Base-by-base conservation (phyloP, 2,329 filamentous ascomycete genomes). In the Hypoxylon sp. region DNA sequence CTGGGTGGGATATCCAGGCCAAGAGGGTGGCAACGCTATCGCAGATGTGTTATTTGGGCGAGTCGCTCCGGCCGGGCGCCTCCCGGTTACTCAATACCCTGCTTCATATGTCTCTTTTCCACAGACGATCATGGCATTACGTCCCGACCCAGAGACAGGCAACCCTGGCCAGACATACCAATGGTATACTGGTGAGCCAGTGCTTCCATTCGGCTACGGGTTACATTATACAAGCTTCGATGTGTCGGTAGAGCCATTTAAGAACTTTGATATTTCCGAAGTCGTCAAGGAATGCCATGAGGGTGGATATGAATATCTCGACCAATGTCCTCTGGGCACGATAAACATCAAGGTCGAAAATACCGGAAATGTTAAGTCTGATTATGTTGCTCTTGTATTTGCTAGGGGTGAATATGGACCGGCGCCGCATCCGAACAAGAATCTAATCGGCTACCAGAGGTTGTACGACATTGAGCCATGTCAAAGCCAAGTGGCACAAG, bases 1-100 rank as follows among this genome's bases (percentile, higher is more conserved):
- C 14, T 59, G 56, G 56, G 56, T 32, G 7, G 56, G 56, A 17
- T 59, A 50, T 41, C 56, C 56, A 17, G 56, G 56, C 30, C 45
- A 59, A 25, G 56, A 59, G 7, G 56, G 56, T 5, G 56, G 56
- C 14, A 50, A 28, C 5, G 56, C 43, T 30, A 43, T 59, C 14
- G 11, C 38, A 1, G 38, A 59, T 21, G 17, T 59, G 2, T 14
- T 59, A 3, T 32, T 43, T 3, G 56, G 56, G 28, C 36, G 38
- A 25, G 46, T 38, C 19, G 56, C 56, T 21, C 56, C 56, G 2
- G 56, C 56, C 5, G 56, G 56, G 3, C 56, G 56, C 9, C 56
- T 59, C 21, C 56, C 56, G 23, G 19, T 50, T 4, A 50, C 45
- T 19, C 56, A 59, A 38, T 59, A 59, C 23, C 45, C 56, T 19